These are phyloP conservation scores for Teratosphaeria destructans DNA, from an alignment of 2,329 filamentous ascomycete genomes.

Conservation along the genomic window DNA sequence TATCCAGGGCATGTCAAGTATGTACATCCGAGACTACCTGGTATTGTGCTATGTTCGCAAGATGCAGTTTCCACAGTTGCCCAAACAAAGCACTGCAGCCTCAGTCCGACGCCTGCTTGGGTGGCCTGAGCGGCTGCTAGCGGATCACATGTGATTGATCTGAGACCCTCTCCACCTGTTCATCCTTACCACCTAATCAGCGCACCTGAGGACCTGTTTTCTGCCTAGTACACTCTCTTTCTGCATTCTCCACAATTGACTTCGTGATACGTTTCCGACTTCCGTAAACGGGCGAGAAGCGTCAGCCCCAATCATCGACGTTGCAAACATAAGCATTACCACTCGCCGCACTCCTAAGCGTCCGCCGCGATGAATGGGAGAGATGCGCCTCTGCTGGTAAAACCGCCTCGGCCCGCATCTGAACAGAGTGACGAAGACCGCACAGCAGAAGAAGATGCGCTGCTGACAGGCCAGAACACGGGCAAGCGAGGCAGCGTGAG, in stretches of 20 bases:
- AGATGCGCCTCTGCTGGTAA: constrained; percentile 43
- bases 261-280: background rate
- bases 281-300: background rate
- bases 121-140: background rate
- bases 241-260: background rate
- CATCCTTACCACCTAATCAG: background rate
- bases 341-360: background rate
- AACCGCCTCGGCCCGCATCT: constrained; percentile 41
- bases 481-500: constrained; percentile 15
- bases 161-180: background rate
- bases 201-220: background rate
- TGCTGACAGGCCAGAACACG: constrained; percentile 46
- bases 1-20: background rate
- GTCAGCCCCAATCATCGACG: background rate
- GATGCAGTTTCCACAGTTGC: background rate
- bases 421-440: constrained; percentile 43
- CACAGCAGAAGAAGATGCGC: constrained; percentile 50
- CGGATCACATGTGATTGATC: background rate
- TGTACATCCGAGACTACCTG: background rate
- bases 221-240: background rate
- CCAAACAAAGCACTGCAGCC: background rate
- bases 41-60: background rate
- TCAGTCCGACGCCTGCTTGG: background rate
- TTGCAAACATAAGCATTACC: background rate
- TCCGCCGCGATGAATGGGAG: background rate